Evolutionary conservation across 495 filamentous ascomycete genomes (phyloP), one percentile per base, ranked within the genome.

Genomic region (Xylaria cubensis): DNA sequence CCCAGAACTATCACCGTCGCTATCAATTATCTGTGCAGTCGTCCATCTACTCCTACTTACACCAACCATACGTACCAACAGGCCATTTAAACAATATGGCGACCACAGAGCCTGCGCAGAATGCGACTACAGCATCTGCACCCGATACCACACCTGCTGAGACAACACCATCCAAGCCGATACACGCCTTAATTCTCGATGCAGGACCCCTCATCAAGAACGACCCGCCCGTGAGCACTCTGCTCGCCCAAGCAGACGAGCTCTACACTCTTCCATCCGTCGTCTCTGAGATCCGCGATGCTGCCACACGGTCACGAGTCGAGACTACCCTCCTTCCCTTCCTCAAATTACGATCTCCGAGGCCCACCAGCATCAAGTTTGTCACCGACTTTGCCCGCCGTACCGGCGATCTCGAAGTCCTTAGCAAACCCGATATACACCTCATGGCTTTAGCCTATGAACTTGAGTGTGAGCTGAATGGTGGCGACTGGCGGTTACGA

Each of bases 381-480:
- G 85, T 97, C n/a, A 90, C 88, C 65, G 91, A 94, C 71, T 97
- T 98, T 81, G 92, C 95, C 63, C 88, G 91, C 53, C 93, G 90
- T 81, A 98, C 96, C 1, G 96, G 96, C 70, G 96, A 99, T 77
- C 88, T 93, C 50, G 87, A 91, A 36, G 94, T 97, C 4, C 82
- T 99, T 53, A 97, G 94, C 80, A 90, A 86, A 77, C 91, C 93
- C 6, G 96, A 99, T 90, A 83, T 98, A 56, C 90, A 95, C 72
- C 85, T 98, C 44, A 84, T 98, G 74, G 96, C 95, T 6, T 85
- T 99, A 41, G 92, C 94, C 4, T 98, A 97, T 77, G 96, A 99
- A 77, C 75, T 98, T 17, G 94, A 97, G 74, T 90, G 93, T 72
- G 93, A 97, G 81, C 85, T 88, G 69, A 95, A 95, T 78, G 88